A percentile compares a stretch with the other conserved stretches of the same genome.
phyloP scores from a whole-genome alignment of 2,329 filamentous ascomycete species.

The Aspergillus jensenii region DNA sequence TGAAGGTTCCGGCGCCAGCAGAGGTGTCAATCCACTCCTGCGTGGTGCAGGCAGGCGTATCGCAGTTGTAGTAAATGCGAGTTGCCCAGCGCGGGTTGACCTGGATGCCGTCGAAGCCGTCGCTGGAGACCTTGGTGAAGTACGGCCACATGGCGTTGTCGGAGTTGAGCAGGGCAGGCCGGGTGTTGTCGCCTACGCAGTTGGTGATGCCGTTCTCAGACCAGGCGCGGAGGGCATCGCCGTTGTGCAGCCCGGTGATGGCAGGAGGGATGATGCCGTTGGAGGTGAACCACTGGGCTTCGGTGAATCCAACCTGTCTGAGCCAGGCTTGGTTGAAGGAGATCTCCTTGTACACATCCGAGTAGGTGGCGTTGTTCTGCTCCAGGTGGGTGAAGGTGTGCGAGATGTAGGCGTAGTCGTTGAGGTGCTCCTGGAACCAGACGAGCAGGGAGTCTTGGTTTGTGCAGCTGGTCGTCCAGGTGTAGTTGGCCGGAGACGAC shows the following conservation, averaged over 20 bases:
- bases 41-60: constrained; percentile 56
- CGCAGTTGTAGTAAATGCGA: constrained; percentile 66
- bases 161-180: constrained; percentile 53
- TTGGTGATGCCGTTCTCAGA: constrained; percentile 59
- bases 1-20: constrained; percentile 54
- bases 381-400: constrained; percentile 63
- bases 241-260: constrained; percentile 64
- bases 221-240: constrained; percentile 62
- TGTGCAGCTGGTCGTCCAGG: constrained; percentile 52
- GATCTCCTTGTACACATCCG: constrained; percentile 58
- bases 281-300: constrained; percentile 49
- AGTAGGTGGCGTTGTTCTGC: constrained; percentile 61
- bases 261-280: constrained; percentile 62
- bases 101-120: constrained; percentile 57
- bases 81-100: constrained; percentile 62
- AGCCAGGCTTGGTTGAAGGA: constrained; percentile 62
- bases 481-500: constrained; percentile 43
- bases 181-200: constrained; percentile 65
- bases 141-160: constrained; percentile 57
- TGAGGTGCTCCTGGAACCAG: constrained; percentile 55
- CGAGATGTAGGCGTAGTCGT: constrained; percentile 59
- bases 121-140: constrained; percentile 50
- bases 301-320: constrained; percentile 51
- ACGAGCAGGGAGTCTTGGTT: constrained; percentile 50
- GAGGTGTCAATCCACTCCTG: constrained; percentile 63